Conservation (phyloP, 2,329 filamentous ascomycete species). For the Aspergillus sp. region DNA sequence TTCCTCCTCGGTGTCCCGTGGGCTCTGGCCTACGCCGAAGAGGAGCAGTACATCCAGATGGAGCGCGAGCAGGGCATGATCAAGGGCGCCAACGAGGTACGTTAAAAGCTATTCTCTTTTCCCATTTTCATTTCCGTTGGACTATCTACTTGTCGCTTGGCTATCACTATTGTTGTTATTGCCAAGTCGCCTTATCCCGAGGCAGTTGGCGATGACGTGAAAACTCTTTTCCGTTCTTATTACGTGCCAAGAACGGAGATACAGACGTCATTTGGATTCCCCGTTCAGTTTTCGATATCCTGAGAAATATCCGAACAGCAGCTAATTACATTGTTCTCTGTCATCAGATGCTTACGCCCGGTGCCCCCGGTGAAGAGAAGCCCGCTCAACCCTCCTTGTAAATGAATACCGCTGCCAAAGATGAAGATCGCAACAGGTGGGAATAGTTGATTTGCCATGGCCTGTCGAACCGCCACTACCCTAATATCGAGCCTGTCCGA, state of each 20-base stretch:
- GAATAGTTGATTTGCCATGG: slow-evolving; percentile 15
- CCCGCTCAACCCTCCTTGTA: slow-evolving; percentile 39
- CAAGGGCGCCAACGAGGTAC: slow-evolving; percentile 80
- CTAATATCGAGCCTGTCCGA: slow-evolving; percentile 4
- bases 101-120: slow-evolving; percentile 25
- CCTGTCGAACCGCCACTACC: slow-evolving; percentile 9
- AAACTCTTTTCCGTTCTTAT: slow-evolving; percentile 13
- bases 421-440: slow-evolving; percentile 23
- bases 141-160: background rate
- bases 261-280: background rate
- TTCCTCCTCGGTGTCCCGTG: slow-evolving; percentile 90
- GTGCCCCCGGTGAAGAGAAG: slow-evolving; percentile 32
- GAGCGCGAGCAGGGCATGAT: slow-evolving; percentile 97
- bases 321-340: slow-evolving; percentile 18
- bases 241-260: slow-evolving; percentile 9
- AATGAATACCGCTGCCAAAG: slow-evolving; percentile 30
- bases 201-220: background rate
- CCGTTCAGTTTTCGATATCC: background rate
- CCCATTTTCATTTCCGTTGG: background rate
- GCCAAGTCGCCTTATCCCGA: background rate
- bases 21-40: slow-evolving; percentile 88
- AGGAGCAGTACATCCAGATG: slow-evolving; percentile 96
- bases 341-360: slow-evolving; percentile 46
- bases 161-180: background rate
- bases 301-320: background rate